phyloP scores from a whole-genome alignment of 495 filamentous ascomycete species.

The Lasiosphaeriaceae sp. region DNA sequence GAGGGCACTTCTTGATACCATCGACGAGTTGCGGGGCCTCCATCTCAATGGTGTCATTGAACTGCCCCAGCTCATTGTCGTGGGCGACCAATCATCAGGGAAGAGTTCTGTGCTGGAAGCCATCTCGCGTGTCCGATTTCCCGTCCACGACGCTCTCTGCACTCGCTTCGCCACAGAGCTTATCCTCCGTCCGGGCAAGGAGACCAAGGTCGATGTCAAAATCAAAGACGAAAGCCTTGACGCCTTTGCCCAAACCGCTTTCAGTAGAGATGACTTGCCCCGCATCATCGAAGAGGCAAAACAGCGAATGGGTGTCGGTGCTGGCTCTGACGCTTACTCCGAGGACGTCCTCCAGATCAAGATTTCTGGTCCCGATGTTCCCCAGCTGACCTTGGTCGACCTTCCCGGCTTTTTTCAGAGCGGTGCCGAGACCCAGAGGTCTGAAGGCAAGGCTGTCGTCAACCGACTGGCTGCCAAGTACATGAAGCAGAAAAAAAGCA shows the following conservation, averaged over 20 bases:
- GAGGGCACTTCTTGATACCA: conserved; percentile 45
- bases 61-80: conserved; percentile 58
- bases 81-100: conserved; percentile 56
- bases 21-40: conserved; percentile 46
- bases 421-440: conserved; percentile 35
- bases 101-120: conserved; percentile 64
- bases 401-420: conserved; percentile 57
- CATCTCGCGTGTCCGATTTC: conserved; percentile 56
- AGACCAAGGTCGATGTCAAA: conserved; percentile 21
- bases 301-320: conserved; percentile 42
- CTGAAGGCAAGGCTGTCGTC: conserved; percentile 48
- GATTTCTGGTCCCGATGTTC: conserved; percentile 53
- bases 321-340: conserved; percentile 41
- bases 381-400: conserved; percentile 61
- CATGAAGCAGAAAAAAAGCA: conserved; percentile 51
- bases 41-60: conserved; percentile 50
- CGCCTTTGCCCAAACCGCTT: conserved; percentile 26
- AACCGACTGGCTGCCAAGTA: conserved; percentile 49
- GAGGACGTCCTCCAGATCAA: conserved; percentile 61
- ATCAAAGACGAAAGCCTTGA: conserved; percentile 23
- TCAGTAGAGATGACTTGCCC: conserved; percentile 32
- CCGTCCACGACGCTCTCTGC: conserved; percentile 43
- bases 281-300: conserved; percentile 47
- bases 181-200: conserved; percentile 39
- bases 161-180: conserved; percentile 56